phyloP scores from a whole-genome alignment of 352 stramenopile species.

The Pythium aphanidermatum region DNA sequence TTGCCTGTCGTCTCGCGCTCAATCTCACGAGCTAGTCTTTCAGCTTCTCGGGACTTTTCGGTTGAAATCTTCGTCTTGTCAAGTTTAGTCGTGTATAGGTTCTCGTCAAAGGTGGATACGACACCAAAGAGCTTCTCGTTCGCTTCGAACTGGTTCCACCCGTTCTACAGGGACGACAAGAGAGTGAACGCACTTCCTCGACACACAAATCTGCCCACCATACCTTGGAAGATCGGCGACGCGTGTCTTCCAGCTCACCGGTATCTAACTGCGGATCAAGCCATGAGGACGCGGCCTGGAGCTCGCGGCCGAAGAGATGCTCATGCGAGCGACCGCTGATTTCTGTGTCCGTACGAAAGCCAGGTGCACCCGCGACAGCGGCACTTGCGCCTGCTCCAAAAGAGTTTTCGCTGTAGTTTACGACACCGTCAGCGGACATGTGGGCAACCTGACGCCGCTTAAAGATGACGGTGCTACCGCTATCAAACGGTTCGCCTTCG shows the following conservation, averaged over 20 bases:
- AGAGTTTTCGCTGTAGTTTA: conserved; percentile 54
- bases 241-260: conserved; percentile 56
- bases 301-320: conserved; percentile 60
- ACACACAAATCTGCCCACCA: no score
- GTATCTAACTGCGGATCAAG: conserved; percentile 76
- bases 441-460: conserved; percentile 60
- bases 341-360: conserved; percentile 87
- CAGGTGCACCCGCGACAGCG: conserved; percentile 10
- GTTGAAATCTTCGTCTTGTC: conserved; percentile 91
- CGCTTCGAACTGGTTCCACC: conserved; percentile 96
- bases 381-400: conserved; percentile 18
- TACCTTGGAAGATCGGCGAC: conserved; percentile 39
- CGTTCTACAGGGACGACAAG: conserved; percentile 22
- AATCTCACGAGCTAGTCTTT: conserved; percentile 94
- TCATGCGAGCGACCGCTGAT: conserved; percentile 77
- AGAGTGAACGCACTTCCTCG: background rate
- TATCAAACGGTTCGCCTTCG: conserved; percentile 47
- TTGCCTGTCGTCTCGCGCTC: conserved; percentile 89
- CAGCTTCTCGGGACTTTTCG: conserved; percentile 82
- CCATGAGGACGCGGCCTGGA: conserved; percentile 70
- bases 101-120: conserved; percentile 95
- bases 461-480: conserved; percentile 73
- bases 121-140: conserved; percentile 97
- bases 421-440: conserved; percentile 43
- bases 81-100: conserved; percentile 97